A percentile compares a stretch with the other conserved stretches of the same genome.
Evolutionary conservation across 2,329 filamentous ascomycete species (phyloP).

Genomic region (Neonectria neomacrospora): DNA sequence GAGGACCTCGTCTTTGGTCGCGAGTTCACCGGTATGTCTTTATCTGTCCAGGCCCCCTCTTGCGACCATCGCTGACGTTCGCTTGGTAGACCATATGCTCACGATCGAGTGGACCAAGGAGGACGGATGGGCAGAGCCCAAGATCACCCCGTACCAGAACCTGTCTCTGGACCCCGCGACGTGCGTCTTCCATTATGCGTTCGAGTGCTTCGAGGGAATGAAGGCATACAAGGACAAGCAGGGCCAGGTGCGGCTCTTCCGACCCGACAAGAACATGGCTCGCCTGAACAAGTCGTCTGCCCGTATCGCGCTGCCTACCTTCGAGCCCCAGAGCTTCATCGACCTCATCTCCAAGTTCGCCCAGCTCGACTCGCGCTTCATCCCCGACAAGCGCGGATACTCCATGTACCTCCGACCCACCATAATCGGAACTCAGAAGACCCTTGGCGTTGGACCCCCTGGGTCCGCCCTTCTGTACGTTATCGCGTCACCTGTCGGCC

Average conservation of each 20-base stretch:
- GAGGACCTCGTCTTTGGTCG: slow-evolving; percentile 90
- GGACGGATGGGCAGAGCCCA: slow-evolving; percentile 83
- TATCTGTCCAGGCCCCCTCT: not conserved
- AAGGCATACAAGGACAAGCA: slow-evolving; percentile 94
- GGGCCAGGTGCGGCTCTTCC: slow-evolving; percentile 86
- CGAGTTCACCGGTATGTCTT: slow-evolving; percentile 81
- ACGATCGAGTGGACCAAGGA: slow-evolving; percentile 90
- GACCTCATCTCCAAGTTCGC: slow-evolving; percentile 84
- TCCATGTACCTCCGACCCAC: slow-evolving; percentile 95
- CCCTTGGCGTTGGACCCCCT: slow-evolving; percentile 91
- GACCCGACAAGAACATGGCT: slow-evolving; percentile 95
- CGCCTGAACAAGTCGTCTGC: slow-evolving; percentile 91
- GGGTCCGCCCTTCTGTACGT: slow-evolving; percentile 92
- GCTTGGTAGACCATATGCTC: slow-evolving; percentile 88
- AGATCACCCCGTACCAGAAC: slow-evolving; percentile 95
- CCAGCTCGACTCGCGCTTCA: slow-evolving; percentile 87
- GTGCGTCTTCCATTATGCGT: slow-evolving; percentile 98
- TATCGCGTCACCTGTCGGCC: slow-evolving; percentile 95
- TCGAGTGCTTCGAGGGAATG: slow-evolving; percentile 98
- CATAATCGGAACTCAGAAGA: slow-evolving; percentile 96
- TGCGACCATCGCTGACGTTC: slow-evolving; percentile 25
- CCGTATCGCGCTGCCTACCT: slow-evolving; percentile 92
- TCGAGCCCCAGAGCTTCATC: slow-evolving; percentile 78
- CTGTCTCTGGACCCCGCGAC: slow-evolving; percentile 95
- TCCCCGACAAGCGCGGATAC: slow-evolving; percentile 87